phyloP scores from a whole-genome alignment of 139 green algal species.

The Chlamydomonas incerta region DNA sequence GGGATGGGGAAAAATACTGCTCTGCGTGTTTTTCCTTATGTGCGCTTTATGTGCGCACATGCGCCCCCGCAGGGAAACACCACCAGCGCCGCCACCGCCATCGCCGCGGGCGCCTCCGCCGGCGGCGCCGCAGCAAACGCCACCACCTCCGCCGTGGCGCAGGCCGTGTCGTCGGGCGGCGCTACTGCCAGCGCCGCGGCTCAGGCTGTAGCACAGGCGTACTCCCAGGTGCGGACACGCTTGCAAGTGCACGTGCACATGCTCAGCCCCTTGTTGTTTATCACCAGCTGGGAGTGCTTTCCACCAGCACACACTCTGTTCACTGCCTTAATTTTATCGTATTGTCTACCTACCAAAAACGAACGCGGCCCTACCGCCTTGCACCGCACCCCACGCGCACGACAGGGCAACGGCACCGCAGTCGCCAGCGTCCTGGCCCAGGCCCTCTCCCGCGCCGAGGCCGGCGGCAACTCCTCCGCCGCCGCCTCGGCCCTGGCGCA shows the following conservation, averaged over 20 bases:
- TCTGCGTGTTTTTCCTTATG: too few species aligned
- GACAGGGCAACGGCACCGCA: conserved; percentile 18
- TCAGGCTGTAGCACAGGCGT: conserved; percentile 17
- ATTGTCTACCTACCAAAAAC: too few species aligned
- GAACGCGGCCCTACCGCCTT: too few species aligned
- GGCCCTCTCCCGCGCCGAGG: conserved; percentile 11
- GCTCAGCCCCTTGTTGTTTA: background rate
- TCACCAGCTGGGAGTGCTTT: background rate
- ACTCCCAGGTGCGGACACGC: background rate
- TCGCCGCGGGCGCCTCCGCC: conserved; percentile 2
- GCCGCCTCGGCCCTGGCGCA: conserved; percentile 23
- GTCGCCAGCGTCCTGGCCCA: conserved; percentile 27
- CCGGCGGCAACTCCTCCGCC: conserved; percentile 23
- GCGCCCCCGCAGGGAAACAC: conserved; percentile 34
- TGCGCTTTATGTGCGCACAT: too few species aligned
- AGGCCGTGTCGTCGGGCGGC: conserved; percentile 27
- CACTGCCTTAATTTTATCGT: too few species aligned
- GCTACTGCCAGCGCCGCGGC: conserved; percentile 6
- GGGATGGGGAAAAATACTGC: too few species aligned
- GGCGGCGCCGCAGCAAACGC: conserved; percentile 4
- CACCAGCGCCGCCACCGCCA: background rate
- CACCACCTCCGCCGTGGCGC: conserved; percentile 16
- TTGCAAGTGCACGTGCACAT: background rate
- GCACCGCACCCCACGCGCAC: too few species aligned
- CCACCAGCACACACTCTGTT: too few species aligned